Conservation (phyloP, 1,284 basidiomycete species). For the Neonothopanus nambi region DNA sequence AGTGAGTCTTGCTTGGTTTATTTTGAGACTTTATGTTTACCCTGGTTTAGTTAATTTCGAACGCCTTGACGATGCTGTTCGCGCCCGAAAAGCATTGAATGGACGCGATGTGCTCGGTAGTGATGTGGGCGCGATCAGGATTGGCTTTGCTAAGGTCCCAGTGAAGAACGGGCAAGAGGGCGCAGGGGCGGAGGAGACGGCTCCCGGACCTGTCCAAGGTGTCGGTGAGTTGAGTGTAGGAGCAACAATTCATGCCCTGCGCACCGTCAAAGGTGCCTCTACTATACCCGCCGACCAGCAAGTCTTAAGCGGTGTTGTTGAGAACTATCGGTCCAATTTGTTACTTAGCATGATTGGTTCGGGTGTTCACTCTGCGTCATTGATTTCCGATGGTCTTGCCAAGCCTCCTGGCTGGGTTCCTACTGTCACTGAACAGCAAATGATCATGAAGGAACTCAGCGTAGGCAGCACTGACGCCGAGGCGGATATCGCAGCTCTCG, state of each 20-base stretch:
- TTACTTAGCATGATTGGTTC: conserved; percentile 87
- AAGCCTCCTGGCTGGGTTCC: conserved; percentile 66
- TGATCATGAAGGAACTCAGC: conserved; percentile 92
- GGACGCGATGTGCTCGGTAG: conserved; percentile 93
- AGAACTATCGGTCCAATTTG: conserved; percentile 93
- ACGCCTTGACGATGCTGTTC: conserved; percentile 92
- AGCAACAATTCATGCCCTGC: conserved; percentile 82
- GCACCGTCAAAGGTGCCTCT: conserved; percentile 82
- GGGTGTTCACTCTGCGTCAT: conserved; percentile 70
- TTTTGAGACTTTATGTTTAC: conserved; percentile 17
- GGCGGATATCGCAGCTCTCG: conserved; percentile 77
- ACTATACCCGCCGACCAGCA: conserved; percentile 91
- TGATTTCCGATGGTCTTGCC: conserved; percentile 50
- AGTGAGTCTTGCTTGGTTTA: conserved; percentile 49
- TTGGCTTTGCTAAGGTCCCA: conserved; percentile 95
- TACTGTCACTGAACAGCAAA: conserved; percentile 86
- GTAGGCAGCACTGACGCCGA: conserved; percentile 79
- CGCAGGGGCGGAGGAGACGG: conserved; percentile 54
- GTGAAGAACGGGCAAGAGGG: conserved; percentile 81
- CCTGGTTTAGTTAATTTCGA: conserved; percentile 85
- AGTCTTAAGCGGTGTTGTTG: conserved; percentile 84
- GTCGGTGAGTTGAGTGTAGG: conserved; percentile 81
- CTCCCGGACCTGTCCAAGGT: conserved; percentile 70
- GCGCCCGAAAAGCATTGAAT: conserved; percentile 92
- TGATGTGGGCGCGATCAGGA: conserved; percentile 93